These are phyloP conservation scores for Dryadomyces quercivorus DNA, from an alignment of 2,329 filamentous ascomycete species.

Conservation along the genomic window DNA sequence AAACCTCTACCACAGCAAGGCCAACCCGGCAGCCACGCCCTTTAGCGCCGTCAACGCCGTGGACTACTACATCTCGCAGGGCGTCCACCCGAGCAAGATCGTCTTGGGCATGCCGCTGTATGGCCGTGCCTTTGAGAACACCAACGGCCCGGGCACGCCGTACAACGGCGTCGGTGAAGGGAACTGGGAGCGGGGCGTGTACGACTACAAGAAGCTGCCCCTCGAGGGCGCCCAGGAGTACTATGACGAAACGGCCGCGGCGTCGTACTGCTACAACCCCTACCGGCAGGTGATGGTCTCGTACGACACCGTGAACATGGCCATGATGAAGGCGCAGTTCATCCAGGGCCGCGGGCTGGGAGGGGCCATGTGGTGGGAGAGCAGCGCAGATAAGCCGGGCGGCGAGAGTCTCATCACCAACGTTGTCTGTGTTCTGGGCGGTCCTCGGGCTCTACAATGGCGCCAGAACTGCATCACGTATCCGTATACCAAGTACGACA, in stretches of 20 bases:
- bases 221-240: slow-evolving; percentile 51
- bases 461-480: slow-evolving; percentile 49
- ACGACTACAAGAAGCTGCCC: slow-evolving; percentile 82
- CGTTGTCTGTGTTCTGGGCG: slow-evolving; percentile 48
- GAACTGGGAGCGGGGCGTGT: slow-evolving; percentile 73
- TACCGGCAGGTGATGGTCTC: slow-evolving; percentile 55
- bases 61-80: slow-evolving; percentile 52
- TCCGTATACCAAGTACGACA: slow-evolving; percentile 58
- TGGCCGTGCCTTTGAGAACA: slow-evolving; percentile 71
- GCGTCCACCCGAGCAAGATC: slow-evolving; percentile 59
- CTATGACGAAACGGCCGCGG: slow-evolving; percentile 50
- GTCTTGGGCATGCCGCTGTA: slow-evolving; percentile 89
- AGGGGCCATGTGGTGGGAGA: slow-evolving; percentile 98
- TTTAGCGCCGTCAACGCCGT: slow-evolving; percentile 67
- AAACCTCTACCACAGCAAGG: slow-evolving; percentile 50
- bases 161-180: slow-evolving; percentile 67
- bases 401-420: slow-evolving; percentile 55
- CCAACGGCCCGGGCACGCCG: slow-evolving; percentile 56
- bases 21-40: slow-evolving; percentile 55
- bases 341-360: slow-evolving; percentile 57
- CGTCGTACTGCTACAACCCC: slow-evolving; percentile 67
- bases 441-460: slow-evolving; percentile 34
- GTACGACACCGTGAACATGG: slow-evolving; percentile 64
- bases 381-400: slow-evolving; percentile 59
- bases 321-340: slow-evolving; percentile 57